Percentiles rank a stretch among this genome's conserved stretches.
These are phyloP conservation scores for Stagonosporopsis cucurbitacearum DNA, from an alignment of 2,329 filamentous ascomycete genomes.

Conservation along the genomic window DNA sequence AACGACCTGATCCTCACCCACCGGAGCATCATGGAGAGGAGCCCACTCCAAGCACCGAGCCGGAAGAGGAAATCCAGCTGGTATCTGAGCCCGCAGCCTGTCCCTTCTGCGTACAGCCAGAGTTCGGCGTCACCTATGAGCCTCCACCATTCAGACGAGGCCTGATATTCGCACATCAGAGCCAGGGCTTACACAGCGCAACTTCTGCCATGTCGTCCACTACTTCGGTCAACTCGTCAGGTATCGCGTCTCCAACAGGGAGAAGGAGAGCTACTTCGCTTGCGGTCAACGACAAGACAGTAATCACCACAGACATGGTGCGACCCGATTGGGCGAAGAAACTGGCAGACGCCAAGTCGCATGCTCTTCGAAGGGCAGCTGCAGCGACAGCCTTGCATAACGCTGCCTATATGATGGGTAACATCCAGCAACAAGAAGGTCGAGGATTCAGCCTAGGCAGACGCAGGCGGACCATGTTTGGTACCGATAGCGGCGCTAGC, in stretches of 20 bases:
- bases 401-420: constrained; percentile 86
- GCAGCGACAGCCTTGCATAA: constrained; percentile 94
- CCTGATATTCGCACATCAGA: constrained; percentile 69
- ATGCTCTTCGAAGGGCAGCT: constrained; percentile 84
- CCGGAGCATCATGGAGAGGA: constrained; percentile 71
- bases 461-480: constrained; percentile 59
- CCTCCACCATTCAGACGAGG: constrained; percentile 88
- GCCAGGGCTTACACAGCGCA: constrained; percentile 59
- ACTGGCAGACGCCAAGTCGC: constrained; percentile 80
- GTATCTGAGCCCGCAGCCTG: constrained; percentile 92
- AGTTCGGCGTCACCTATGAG: constrained; percentile 96
- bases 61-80: constrained; percentile 66
- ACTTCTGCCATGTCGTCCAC: constrained; percentile 84
- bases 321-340: constrained; percentile 96
- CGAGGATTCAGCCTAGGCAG: constrained; percentile 58
- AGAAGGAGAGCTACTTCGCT: constrained; percentile 71
- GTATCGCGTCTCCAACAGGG: constrained; percentile 45
- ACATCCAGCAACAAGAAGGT: constrained; percentile 54
- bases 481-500: constrained; percentile 53
- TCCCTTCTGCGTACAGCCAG: constrained; percentile 92
- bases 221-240: constrained; percentile 73
- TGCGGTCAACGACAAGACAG: constrained; percentile 81
- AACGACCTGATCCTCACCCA: constrained; percentile 87
- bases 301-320: constrained; percentile 90
- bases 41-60: constrained; percentile 49